Evolutionary conservation across 768 basidiomycete species (phyloP), one percentile per base, ranked within the genome.

Genomic region (Phanerodontia chrysosporium): DNA sequence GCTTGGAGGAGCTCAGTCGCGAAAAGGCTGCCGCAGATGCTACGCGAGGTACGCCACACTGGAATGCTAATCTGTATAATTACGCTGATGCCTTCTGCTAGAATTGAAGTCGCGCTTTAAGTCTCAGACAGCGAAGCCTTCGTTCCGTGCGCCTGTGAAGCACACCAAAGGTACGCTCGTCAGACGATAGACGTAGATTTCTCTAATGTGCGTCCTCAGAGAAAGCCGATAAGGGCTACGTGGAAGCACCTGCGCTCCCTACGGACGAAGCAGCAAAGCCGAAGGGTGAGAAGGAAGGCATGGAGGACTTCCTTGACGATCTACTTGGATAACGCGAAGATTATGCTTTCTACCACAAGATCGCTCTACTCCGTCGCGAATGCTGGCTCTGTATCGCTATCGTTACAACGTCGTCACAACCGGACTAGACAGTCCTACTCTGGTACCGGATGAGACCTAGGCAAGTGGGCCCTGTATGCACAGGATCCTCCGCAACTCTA

Each of bases 1-100:
- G 81, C 27, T 71, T 92, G 2, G 88, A 90, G 30, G 76, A 80
- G 35, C 73, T 93, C 76, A 80, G 73, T 32, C 79, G 81, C 22
- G 89, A 90, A 61, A 92, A 91, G 65, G 80, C 80, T 1, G 79
- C 81, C 5, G 89, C 90, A 0, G 90, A 92, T 59, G 90, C 91
- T 13, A 81, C 80, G 24, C 77, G 89, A 78, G 91, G 91, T 89
- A 55, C 45, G 6, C 18, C 55, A n/a, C 8, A 16, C 28, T 8
- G 2, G n/a, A 48, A 44, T 13, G 32, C 30, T 25, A 32, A 30
- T 4, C 13, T 42, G 30, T 45, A n/a, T 42, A 21, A 21, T 30
- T 24, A 28, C 21, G 25, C n/a, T 35, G 10, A 48, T 46, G 13
- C 42, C 18, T 3, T 6, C 3, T n/a, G 36, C 22, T 55, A 74